Base-by-base conservation (phyloP, 495 filamentous ascomycete species). In the Aspergillus egyptiacus region DNA sequence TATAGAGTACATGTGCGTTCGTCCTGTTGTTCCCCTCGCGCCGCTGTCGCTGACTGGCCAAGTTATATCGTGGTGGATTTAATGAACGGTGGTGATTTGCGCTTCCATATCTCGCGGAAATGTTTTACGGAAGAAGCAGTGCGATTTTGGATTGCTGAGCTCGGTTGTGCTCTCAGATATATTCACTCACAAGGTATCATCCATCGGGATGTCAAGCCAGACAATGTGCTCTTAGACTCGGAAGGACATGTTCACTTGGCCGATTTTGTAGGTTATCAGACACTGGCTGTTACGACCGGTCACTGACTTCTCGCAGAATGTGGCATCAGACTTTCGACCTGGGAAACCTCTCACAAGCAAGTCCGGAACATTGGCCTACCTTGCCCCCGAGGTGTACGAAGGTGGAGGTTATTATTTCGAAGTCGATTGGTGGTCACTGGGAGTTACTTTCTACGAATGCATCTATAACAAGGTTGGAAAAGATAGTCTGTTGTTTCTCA, bases 351-450 rank as follows among this genome's bases (percentile, higher is more conserved):
- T 98, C 34, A 91, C 88, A 13, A 98, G 93, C 75, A 96, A 95
- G 67, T 98, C 93, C 1, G 93, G 93, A 15, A 97, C 93, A 1
- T 70, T 97, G 33, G 94, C 94, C 35, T 98, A 98, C 63, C 79
- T 98, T 2, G 94, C 93, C 2, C 93, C 93, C 1, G 93, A 98
- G 61, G 94, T 96, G 19, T 98, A 97, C 53, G 79, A 81, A 53
- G 93, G 91, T 19, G 78, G 76, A 31, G 93, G 91, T 7, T 98
- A 98, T 58, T 77, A 80, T 45, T 79, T 77, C 18, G 87, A 93
- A 58, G 90, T 94, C 10, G 93, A 98, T 67, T 98, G 93, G 93
- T 98, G 93, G 93, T 96, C 91, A 11, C 64, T 98, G 19, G 93
- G 93, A 25, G 93, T 98, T 36, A 81, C 91, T 2, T 96, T 97